These are phyloP conservation scores for Phyllosticta ampelicida DNA, from an alignment of 2,329 filamentous ascomycete species.

Conservation along the genomic window DNA sequence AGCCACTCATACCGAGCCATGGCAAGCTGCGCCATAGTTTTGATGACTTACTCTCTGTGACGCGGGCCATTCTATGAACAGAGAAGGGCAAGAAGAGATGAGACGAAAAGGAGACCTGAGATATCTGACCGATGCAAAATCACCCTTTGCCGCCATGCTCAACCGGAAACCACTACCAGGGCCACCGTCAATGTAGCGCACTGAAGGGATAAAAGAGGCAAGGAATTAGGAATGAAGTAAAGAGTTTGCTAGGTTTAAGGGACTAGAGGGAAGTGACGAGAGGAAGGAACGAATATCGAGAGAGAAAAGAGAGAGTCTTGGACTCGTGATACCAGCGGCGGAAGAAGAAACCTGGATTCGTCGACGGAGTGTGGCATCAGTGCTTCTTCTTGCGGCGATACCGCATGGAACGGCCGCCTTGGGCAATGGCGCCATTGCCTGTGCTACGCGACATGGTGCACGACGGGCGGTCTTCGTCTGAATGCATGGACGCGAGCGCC, in stretches of 20 bases:
- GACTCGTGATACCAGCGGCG: not conserved
- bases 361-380: not conserved
- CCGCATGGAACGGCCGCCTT: constrained; percentile 41
- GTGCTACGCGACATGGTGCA: constrained; percentile 79
- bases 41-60: not conserved
- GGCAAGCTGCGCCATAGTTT: not conserved
- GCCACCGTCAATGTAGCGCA: not conserved
- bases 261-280: not conserved
- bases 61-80: not conserved
- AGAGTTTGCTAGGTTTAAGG: not conserved
- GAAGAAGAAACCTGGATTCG: not conserved
- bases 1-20: not conserved
- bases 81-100: not conserved
- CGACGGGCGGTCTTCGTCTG: constrained; percentile 59
- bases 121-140: not conserved
- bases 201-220: not conserved
- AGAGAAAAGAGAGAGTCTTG: no score
- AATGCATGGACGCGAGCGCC: constrained; percentile 81
- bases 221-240: not conserved
- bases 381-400: constrained; percentile 20
- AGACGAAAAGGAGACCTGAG: not conserved
- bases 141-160: not conserved
- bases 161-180: not conserved
- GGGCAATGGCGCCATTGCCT: constrained; percentile 42
- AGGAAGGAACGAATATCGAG: no score